Evolutionary conservation across 345 rosid species (phyloP).

Genomic region (Rubroshorea leprosula): DNA sequence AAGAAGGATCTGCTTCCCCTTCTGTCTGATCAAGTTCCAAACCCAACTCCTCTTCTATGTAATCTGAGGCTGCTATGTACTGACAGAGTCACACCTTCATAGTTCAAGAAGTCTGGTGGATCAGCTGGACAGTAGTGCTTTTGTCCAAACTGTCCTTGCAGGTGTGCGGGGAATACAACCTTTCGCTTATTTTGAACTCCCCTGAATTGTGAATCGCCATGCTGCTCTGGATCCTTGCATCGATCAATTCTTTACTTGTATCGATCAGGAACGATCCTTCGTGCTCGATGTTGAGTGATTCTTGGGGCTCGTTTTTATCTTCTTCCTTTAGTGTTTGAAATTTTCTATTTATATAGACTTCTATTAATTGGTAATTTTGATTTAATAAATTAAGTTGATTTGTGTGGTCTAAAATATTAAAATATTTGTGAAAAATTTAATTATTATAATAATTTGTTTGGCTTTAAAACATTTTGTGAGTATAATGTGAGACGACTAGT

Average conservation of each 20-base stretch:
- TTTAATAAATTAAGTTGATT: too few species aligned
- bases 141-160: conserved; percentile 53
- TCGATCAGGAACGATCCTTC: conserved; percentile 66
- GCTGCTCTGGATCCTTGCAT: conserved; percentile 34
- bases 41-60: conserved; percentile 57
- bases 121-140: conserved; percentile 44
- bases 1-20: conserved; percentile 33
- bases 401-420: too few species aligned
- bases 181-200: conserved; percentile 57
- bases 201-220: conserved; percentile 29
- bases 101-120: conserved; percentile 62
- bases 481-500: too few species aligned
- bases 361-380: too few species aligned
- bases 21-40: conserved; percentile 41
- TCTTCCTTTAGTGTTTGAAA: too few species aligned
- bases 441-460: too few species aligned
- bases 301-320: too few species aligned
- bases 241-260: conserved; percentile 73
- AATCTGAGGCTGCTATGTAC: conserved; percentile 62
- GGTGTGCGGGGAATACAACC: conserved; percentile 61
- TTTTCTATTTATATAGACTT: too few species aligned
- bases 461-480: too few species aligned
- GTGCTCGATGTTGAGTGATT: conserved; percentile 48
- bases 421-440: too few species aligned
- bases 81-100: conserved; percentile 79